Conservation (phyloP, 1,284 basidiomycete genomes). For the Porogramme epimiltina region DNA sequence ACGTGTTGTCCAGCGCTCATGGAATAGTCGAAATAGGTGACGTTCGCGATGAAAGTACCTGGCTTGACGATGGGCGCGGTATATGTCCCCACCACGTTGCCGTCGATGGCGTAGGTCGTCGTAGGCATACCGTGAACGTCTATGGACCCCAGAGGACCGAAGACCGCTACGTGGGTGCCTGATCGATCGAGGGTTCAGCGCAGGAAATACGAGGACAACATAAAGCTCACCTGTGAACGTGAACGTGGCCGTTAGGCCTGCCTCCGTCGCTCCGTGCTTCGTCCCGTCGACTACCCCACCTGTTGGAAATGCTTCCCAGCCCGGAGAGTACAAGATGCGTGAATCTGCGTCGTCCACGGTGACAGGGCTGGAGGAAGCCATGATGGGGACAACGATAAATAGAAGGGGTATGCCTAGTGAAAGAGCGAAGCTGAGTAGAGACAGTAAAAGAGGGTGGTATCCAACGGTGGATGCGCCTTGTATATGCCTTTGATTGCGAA, state of each 20-base stretch:
- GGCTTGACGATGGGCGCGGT: background rate
- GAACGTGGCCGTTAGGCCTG: constrained; percentile 4
- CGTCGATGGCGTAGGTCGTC: background rate
- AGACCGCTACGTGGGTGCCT: background rate
- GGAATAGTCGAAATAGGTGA: background rate
- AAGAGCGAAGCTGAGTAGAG: too few relatives aligned
- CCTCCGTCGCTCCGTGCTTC: background rate
- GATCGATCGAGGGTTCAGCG: background rate
- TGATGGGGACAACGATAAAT: background rate
- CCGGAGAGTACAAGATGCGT: background rate
- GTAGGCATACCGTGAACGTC: background rate
- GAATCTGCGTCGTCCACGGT: background rate
- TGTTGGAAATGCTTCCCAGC: background rate
- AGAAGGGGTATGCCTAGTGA: too few relatives aligned
- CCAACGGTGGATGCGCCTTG: too few relatives aligned
- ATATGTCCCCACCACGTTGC: background rate
- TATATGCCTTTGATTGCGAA: too few relatives aligned
- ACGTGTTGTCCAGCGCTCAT: background rate
- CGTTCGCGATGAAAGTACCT: background rate
- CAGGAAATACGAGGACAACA: background rate
- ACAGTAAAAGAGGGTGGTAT: too few relatives aligned
- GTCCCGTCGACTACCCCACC: background rate
- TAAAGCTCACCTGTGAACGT: constrained; percentile 1
- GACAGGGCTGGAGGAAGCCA: background rate
- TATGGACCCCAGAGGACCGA: background rate